Base-by-base conservation (phyloP, 805 yeast genomes). In the Candida pseudoglaebosa region DNA sequence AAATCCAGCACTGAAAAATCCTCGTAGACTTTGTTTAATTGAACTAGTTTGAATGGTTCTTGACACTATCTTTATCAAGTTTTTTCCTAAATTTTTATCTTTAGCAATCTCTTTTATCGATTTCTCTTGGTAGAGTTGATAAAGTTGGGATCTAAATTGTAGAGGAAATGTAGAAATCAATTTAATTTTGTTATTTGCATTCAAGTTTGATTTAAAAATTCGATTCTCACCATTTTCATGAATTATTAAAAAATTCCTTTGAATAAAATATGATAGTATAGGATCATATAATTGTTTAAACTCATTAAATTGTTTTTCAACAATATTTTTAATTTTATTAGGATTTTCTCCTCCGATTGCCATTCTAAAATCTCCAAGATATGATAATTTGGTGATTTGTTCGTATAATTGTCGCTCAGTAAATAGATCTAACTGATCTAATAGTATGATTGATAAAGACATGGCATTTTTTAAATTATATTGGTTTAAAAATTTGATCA, bases 261-360 rank as follows among this genome's bases (percentile, higher is more conserved):
- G 41, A 9, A 54, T 43, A 32, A 57, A 54, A 34, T 52, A 54
- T 20, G 49, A 46, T 26, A 55, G 39, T 31, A 82, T 59, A 2
- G 95, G 96, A n/a, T 69, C 63, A 54, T 93, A 93, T 52, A 93
- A 75, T 40, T 64, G 61, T 42, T 81, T 74, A 63, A 93, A 93
- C 45, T 77, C 73, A 14, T 65, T 61, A 45, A 77, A 73, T 59
- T 93, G 96, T 57, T 84, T 84, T 8, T 62, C 57, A 3, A 93
- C 98, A 44, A 93, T 93, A 56, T 93, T 93, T 35, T 70, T 67
- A 29, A 90, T 85, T 59, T 93, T 93, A 50, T 81, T 72, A 4
- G 97, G 96, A 57, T 93, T 86, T 59, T 93, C 99, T 2, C 96
- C 98, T 7, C 87, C 86, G 20, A 90, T 66, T 31, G 72, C 67